A percentile compares a stretch with the other conserved stretches of the same genome.
These are phyloP conservation scores for Houttuynia cordata DNA, from an alignment of 164 flowering plant genomes.

Conservation along the genomic window DNA sequence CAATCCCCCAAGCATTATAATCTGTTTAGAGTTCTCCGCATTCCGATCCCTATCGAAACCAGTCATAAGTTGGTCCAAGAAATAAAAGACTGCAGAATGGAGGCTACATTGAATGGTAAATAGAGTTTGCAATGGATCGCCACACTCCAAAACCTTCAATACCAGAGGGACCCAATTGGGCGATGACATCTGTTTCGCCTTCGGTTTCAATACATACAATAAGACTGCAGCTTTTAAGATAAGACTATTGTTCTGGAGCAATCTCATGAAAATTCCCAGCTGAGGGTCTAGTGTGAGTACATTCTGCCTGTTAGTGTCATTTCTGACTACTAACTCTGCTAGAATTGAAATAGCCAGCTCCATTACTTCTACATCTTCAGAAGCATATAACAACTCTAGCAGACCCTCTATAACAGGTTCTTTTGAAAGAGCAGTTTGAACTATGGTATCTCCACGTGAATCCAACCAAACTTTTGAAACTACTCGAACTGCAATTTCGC, in stretches of 20 bases:
- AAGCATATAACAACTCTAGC: conserved; percentile 43
- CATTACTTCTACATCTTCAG: conserved; percentile 42
- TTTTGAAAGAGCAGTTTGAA: conserved; percentile 31
- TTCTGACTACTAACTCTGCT: conserved; percentile 39
- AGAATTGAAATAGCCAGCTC: conserved; percentile 50
- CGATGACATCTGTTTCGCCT: conserved; percentile 56
- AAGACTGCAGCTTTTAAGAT: conserved; percentile 52
- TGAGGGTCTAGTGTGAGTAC: conserved; percentile 51
- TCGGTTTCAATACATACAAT: conserved; percentile 49
- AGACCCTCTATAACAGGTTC: conserved; percentile 45
- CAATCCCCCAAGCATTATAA: conserved; percentile 52
- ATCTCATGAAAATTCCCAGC: conserved; percentile 41
- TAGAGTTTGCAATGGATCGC: conserved; percentile 44
- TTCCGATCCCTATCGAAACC: conserved; percentile 52
- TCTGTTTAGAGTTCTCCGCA: conserved; percentile 44
- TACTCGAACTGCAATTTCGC: conserved; percentile 47
- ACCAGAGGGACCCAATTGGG: conserved; percentile 53
- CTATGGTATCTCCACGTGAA: conserved; percentile 24
- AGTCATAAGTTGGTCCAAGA: conserved; percentile 42
- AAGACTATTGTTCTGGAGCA: conserved; percentile 32
- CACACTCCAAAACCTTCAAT: conserved; percentile 55
- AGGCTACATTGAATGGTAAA: conserved; percentile 43
- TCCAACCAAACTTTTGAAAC: conserved; percentile 44
- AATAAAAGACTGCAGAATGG: conserved; percentile 47
- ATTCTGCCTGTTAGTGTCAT: conserved; percentile 25